These are phyloP conservation scores for Annona cherimola DNA, from an alignment of 164 flowering plant species.

Conservation along the genomic window DNA sequence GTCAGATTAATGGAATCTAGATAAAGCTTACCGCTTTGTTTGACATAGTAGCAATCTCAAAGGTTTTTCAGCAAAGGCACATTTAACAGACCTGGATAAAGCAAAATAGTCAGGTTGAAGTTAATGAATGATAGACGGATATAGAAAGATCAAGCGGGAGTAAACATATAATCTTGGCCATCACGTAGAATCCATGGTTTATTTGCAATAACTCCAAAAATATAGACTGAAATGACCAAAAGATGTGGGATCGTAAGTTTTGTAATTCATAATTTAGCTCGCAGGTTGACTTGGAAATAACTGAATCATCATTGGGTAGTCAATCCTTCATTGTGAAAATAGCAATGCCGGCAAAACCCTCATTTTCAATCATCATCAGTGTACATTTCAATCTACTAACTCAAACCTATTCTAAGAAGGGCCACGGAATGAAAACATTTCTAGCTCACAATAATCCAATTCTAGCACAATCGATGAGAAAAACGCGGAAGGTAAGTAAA, in stretches of 20 bases:
- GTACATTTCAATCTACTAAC: background rate
- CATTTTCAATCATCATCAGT: background rate
- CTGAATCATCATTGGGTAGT: background rate
- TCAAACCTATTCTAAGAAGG: background rate
- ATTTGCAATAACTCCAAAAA: background rate
- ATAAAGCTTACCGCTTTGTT: slow-evolving; percentile 5
- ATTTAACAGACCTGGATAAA: background rate
- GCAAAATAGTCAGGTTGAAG: background rate
- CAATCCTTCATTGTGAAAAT: background rate
- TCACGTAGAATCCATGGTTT: background rate
- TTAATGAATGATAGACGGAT: background rate
- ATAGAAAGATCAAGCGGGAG: too few species aligned
- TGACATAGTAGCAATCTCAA: slow-evolving; percentile 5
- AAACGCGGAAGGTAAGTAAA: background rate
- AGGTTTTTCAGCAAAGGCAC: background rate
- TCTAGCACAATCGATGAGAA: too few species aligned
- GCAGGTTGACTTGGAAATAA: background rate
- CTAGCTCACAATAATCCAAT: background rate
- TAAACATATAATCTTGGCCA: too few species aligned
- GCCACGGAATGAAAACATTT: background rate
- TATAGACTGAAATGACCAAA: background rate
- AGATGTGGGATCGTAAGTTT: background rate
- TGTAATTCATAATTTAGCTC: background rate
- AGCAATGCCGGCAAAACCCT: background rate
- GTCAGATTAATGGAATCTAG: background rate